Percentiles rank a stretch among this genome's conserved stretches.
Conservation (phyloP, 345 rosid species). For the Gossypium raimondii region DNA sequence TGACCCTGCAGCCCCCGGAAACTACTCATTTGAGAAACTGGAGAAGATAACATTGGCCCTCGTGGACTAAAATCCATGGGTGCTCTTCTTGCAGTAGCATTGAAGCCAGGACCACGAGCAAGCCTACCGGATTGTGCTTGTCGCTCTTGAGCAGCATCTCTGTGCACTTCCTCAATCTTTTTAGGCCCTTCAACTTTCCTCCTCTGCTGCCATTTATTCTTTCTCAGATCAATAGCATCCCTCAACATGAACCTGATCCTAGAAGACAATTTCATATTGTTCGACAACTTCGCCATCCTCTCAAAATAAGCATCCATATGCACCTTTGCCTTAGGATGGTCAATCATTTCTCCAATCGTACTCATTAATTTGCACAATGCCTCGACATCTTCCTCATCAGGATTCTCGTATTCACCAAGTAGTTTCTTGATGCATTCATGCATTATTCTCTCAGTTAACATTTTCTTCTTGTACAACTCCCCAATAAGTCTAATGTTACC, state of each 20-base stretch:
- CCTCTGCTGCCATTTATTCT: conserved; percentile 95
- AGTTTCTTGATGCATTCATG: conserved; percentile 74
- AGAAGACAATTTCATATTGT: conserved; percentile 67
- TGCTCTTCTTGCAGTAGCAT: conserved; percentile 54
- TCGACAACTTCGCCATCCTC: conserved; percentile 56
- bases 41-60: conserved; percentile 69
- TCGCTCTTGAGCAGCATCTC: conserved; percentile 98
- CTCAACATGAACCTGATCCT: conserved; percentile 92
- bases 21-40: conserved; percentile 61
- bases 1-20: conserved; percentile 64
- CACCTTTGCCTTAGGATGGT: conserved; percentile 61
- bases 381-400: conserved; percentile 94
- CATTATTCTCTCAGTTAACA: conserved; percentile 95
- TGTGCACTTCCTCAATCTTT: conserved; percentile 94
- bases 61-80: conserved; percentile 72
- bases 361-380: conserved; percentile 90
- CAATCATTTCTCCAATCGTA: conserved; percentile 90
- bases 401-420: conserved; percentile 66
- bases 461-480: conserved; percentile 84
- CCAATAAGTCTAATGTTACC: conserved; percentile 97
- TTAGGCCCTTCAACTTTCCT: conserved; percentile 64
- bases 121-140: conserved; percentile 69
- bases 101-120: conserved; percentile 61
- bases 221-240: conserved; percentile 83
- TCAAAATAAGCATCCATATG: conserved; percentile 82